phyloP scores from a whole-genome alignment of 257 asterid species.

The Solanum ossicruentum region DNA sequence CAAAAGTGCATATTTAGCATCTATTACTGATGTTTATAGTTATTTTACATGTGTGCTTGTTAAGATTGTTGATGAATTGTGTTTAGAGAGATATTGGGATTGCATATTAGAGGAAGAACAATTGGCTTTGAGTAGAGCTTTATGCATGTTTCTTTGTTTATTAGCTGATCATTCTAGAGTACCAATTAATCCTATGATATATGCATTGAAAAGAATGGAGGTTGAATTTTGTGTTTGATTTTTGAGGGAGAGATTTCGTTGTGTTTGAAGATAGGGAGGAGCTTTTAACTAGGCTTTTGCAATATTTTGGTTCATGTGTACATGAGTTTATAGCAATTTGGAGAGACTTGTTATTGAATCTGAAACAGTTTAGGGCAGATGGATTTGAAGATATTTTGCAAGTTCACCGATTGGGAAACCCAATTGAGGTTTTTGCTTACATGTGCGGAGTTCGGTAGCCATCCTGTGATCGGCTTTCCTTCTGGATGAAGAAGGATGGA shows the following conservation, averaged over 20 bases:
- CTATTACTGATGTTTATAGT: conserved; percentile 51
- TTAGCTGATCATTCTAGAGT: conserved; percentile 57
- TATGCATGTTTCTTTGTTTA: conserved; percentile 16
- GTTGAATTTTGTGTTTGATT: too few relatives aligned
- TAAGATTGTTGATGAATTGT: conserved; percentile 45
- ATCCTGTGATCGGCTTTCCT: too few relatives aligned
- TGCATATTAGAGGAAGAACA: conserved; percentile 47
- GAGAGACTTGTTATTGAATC: conserved; percentile 53
- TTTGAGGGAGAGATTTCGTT: too few relatives aligned
- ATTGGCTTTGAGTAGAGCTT: conserved; percentile 21
- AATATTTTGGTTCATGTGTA: conserved; percentile 50
- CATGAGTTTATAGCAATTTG: conserved; percentile 53
- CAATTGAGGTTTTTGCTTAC: conserved; percentile 63
- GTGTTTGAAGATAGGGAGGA: conserved; percentile 40
- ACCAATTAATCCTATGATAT: conserved; percentile 17
- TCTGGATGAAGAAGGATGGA: too few relatives aligned
- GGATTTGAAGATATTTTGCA: conserved; percentile 41
- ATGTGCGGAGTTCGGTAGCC: conserved; percentile 48
- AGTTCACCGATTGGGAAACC: conserved; percentile 36
- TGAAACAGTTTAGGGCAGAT: conserved; percentile 22
- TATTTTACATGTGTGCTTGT: conserved; percentile 39
- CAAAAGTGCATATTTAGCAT: conserved; percentile 48
- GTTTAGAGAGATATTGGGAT: conserved; percentile 46
- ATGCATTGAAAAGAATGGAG: background rate
- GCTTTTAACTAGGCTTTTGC: conserved; percentile 60